Evolutionary conservation across 768 basidiomycete genomes (phyloP), one percentile per base, ranked within the genome.

Genomic region (Galerina marginata): DNA sequence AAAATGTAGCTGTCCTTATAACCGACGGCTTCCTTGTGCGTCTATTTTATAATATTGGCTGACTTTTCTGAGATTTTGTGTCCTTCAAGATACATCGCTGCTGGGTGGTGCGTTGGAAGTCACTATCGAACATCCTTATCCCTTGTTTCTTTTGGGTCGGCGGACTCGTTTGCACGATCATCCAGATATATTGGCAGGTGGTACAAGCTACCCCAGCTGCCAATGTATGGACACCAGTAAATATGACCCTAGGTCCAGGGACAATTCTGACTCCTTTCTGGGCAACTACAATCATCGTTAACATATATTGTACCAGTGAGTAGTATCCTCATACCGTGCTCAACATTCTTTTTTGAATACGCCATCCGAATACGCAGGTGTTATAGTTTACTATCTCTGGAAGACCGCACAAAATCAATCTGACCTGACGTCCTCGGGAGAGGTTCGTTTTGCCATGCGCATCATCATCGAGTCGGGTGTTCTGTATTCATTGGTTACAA

Each of bases 201-300:
- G 60, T 61, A 3, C 50, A 52, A 33, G 51, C 42, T 14, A 40
- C n/a, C 20, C 33, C 9, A 1, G 11, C 56, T 2, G 42, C 29
- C 29, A 33, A 54, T 9, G 40, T 48, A 1, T 65, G 64, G 64
- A 42, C 38, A 9, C 64, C 64, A 6, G 58, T 65, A 2, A 65
- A 65, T 23, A 65, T 62, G 61, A 50, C 38, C 16, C 26, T 65
- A 3, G 61, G 64, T 2, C 64, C 61, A 50, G 64, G 64, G 23
- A 65, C 58, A 1, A 53, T 65, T 45, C 37, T 65, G 37, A 62
- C 64, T 15, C 64, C 64, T 12, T 65, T 65, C 42, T 65, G 64
- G 64, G 61, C 38, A 11, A 57, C 55, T 6, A 62, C 64, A 9
- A 62, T 65, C 14, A 40, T 57, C 9, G 50, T 65, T 9, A 65